Evolutionary conservation across 139 green algal species (phyloP), one percentile per base, ranked within the genome.

Genomic region (Picochlorum costavermella): DNA sequence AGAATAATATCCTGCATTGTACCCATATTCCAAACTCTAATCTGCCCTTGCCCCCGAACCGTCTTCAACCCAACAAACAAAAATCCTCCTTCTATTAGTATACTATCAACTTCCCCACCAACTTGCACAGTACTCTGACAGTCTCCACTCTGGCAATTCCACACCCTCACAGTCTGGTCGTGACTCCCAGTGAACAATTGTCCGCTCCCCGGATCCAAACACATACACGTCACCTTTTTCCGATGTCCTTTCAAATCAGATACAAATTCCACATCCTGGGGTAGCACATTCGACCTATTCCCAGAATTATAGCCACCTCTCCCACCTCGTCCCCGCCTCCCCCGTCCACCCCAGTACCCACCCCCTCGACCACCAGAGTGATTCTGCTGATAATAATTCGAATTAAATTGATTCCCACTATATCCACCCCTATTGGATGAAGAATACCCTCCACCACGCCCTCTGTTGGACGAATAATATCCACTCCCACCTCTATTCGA

Each of bases 171-270:
- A 1, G 70, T 84, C n/a, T 71, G 66, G 53, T 91, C 84, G 43
- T 81, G 64, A 14, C 76, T 82, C 12, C 81, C 85, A 3, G 81
- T 89, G 71, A 89, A 92, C 23, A 92, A 67, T 73, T 90, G 81
- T 8, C 57, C 62, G 46, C 36, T 73, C 25, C 30, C 45, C 17
- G 57, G 56, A 28, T 84, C 76, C 40, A 84, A 45, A 2, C 56
- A 48, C 9, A 79, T 53, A 9, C 55, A 44, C 4, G 77, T 84
- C 26, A 83, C 58, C 50, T 77, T 77, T 17, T 70, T 65, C n/a
- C 31, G 69, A 63, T 83, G 74, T 5, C 77, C 77, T 56, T 76
- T 74, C 16, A 82, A 59, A 6, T 68, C 51, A 8, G 56, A 60
- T 14, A 82, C 23, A 51, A 74, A 78, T 51, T 83, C 63, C 2